These are phyloP conservation scores for Waltiozyma sp. DNA, from an alignment of 1,139 yeast genomes.

Conservation along the genomic window DNA sequence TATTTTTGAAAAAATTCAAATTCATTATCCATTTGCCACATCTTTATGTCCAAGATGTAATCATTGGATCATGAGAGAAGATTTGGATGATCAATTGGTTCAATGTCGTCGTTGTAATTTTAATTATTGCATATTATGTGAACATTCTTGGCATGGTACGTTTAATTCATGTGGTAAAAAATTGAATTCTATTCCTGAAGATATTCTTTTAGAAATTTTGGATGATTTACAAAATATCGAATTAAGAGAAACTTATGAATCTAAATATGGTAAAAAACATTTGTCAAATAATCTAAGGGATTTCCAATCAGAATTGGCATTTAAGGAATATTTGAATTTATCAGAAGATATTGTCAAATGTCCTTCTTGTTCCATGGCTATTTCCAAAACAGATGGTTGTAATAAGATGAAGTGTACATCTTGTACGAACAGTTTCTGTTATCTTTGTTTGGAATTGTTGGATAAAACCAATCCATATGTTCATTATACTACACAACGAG, in stretches of 20 bases:
- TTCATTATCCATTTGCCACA: constrained; percentile 37
- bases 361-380: constrained; percentile 43
- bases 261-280: constrained; percentile 38
- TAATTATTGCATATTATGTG: constrained; percentile 52
- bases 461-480: constrained; percentile 36
- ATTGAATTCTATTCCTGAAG: constrained; percentile 30
- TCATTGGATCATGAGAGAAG: constrained; percentile 34
- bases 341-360: constrained; percentile 36
- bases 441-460: constrained; percentile 39
- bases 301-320: constrained; percentile 36
- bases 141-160: constrained; percentile 58
- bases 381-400: constrained; percentile 58
- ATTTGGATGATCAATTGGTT: constrained; percentile 41
- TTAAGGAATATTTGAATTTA: constrained; percentile 33
- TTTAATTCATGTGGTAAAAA: constrained; percentile 33
- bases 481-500: constrained; percentile 32
- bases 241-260: constrained; percentile 27
- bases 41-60: constrained; percentile 46
- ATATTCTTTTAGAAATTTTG: constrained; percentile 28
- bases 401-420: constrained; percentile 52
- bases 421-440: constrained; percentile 45
- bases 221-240: constrained; percentile 19
- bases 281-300: constrained; percentile 34
- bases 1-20: constrained; percentile 34
- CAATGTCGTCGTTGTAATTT: constrained; percentile 42